Evolutionary conservation across 768 basidiomycete genomes (phyloP).

Genomic region (Erythrobasidium yunnanense): DNA sequence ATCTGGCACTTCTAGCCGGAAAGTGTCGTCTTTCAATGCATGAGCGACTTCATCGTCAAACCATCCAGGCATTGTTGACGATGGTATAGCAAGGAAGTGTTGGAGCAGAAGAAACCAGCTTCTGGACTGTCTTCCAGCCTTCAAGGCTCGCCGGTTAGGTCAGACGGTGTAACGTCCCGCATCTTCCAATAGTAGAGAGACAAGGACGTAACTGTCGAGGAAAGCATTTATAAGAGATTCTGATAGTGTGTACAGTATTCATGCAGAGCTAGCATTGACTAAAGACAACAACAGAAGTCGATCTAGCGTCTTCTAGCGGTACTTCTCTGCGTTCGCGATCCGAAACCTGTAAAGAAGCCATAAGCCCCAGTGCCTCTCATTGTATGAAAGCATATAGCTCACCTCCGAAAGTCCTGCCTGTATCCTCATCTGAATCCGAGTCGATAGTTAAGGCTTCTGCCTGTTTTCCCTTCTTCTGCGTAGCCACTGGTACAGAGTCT

Average conservation of each 20-base stretch:
- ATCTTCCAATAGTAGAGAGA: too few species aligned
- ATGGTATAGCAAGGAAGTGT: background rate
- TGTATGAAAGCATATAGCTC: background rate
- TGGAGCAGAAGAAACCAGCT: background rate
- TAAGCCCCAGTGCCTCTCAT: background rate
- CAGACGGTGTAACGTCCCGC: too few species aligned
- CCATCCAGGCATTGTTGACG: background rate
- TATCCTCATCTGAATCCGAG: constrained; percentile 16
- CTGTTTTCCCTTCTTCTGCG: background rate
- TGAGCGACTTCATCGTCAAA: background rate
- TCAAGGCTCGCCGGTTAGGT: too few species aligned
- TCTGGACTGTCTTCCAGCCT: too few species aligned
- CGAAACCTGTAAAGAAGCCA: background rate
- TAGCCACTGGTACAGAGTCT: background rate
- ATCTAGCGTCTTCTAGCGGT: background rate
- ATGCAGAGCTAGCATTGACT: background rate
- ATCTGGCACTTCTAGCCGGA: background rate
- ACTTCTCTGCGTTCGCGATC: background rate
- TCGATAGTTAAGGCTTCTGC: constrained; percentile 12
- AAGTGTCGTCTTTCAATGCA: background rate
- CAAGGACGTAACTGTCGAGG: too few species aligned
- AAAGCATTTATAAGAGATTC: too few species aligned
- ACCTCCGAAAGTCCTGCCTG: background rate
- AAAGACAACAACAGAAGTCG: background rate
- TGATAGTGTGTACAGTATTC: background rate